A percentile compares a stretch with the other conserved stretches of the same genome.
Evolutionary conservation across 345 rosid genomes (phyloP).

Genomic region (Cardamine chenopodiifolia): DNA sequence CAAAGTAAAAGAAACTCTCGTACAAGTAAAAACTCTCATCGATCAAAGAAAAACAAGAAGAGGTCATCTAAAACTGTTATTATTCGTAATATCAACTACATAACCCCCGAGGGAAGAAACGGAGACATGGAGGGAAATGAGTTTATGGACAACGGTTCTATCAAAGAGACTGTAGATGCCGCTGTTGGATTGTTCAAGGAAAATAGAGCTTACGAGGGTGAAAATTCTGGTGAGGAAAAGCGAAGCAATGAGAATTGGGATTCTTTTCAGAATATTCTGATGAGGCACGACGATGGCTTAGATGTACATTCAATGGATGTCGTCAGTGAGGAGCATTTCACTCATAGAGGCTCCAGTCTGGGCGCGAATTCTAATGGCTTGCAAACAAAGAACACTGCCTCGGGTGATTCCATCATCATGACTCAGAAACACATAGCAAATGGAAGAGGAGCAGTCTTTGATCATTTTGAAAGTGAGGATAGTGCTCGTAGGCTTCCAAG

Average conservation of each 20-base stretch:
- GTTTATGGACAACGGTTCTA: constrained; percentile 52
- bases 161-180: constrained; percentile 58
- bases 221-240: constrained; percentile 42
- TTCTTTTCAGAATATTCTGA: constrained; percentile 68
- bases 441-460: constrained; percentile 43
- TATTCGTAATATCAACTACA: constrained; percentile 86
- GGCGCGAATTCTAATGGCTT: constrained; percentile 46
- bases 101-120: constrained; percentile 72
- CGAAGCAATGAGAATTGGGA: constrained; percentile 64
- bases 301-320: constrained; percentile 42
- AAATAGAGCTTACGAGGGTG: constrained; percentile 42
- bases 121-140: constrained; percentile 61
- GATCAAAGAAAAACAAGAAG: constrained; percentile 51
- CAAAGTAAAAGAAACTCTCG: constrained; percentile 55
- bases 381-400: constrained; percentile 34
- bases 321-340: constrained; percentile 35
- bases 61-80: constrained; percentile 76
- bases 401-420: constrained; percentile 53
- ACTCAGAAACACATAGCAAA: constrained; percentile 41
- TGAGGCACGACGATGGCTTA: constrained; percentile 52
- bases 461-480: constrained; percentile 57
- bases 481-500: constrained; percentile 48
- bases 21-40: constrained; percentile 36
- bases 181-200: constrained; percentile 55
- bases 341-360: constrained; percentile 38